Conservation (phyloP, 2,329 filamentous ascomycete species). For the Cyanodermella asteris region DNA sequence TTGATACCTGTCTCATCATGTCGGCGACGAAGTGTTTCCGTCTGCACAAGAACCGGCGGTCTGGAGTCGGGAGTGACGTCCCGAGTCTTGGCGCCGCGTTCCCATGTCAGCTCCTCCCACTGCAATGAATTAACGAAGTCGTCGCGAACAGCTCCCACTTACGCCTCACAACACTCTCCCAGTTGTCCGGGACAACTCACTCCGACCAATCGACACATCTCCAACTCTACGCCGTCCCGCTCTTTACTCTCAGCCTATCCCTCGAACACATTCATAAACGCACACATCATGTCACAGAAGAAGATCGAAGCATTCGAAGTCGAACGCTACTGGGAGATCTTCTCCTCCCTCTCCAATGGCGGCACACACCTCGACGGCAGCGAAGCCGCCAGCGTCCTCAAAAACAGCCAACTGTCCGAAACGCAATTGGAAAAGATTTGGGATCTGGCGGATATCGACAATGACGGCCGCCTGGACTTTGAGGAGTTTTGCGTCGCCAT, state of each 20-base stretch:
- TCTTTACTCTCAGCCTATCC: slow-evolving; percentile 8
- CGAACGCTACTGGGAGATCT: slow-evolving; percentile 63
- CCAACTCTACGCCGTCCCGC: slow-evolving; percentile 11
- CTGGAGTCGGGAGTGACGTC: too few species aligned
- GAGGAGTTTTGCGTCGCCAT: slow-evolving; percentile 99
- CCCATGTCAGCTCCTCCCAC: too few species aligned
- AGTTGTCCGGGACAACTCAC: too few species aligned
- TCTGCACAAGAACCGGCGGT: too few species aligned
- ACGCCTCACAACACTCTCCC: too few species aligned
- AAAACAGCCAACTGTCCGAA: slow-evolving; percentile 50
- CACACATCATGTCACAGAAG: slow-evolving; percentile 18
- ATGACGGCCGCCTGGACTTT: slow-evolving; percentile 93
- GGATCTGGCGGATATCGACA: slow-evolving; percentile 93
- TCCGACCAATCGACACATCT: too few species aligned
- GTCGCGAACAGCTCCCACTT: too few species aligned
- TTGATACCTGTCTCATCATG: too few species aligned
- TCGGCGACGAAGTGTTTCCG: too few species aligned
- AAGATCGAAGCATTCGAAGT: slow-evolving; percentile 52
- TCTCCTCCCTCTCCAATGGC: slow-evolving; percentile 43
- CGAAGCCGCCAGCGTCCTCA: slow-evolving; percentile 49
- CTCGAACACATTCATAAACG: slow-evolving; percentile 1
- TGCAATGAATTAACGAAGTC: too few species aligned
- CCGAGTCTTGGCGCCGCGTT: too few species aligned
- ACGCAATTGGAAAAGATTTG: slow-evolving; percentile 90
- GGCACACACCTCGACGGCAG: slow-evolving; percentile 43